A percentile compares a stretch with the other conserved stretches of the same genome.
Evolutionary conservation across 2,329 filamentous ascomycete species (phyloP).

Genomic region (Diaporthe velutina): DNA sequence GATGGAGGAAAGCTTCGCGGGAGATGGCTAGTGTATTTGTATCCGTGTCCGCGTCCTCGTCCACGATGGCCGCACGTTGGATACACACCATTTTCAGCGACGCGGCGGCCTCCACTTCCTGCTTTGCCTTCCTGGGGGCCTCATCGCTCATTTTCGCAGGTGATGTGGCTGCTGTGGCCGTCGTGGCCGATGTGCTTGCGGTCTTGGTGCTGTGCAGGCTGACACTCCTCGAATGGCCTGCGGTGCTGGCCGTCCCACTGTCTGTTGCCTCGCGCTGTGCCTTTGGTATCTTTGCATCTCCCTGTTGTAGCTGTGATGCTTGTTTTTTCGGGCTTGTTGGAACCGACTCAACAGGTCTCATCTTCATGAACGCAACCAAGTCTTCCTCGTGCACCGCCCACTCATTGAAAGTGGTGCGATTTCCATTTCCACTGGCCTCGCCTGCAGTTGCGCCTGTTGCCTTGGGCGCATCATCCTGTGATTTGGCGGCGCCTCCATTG

Average conservation of each 20-base stretch:
- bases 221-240: conserved; percentile 29
- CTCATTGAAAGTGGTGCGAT: conserved; percentile 35
- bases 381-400: conserved; percentile 41
- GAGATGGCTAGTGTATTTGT: conserved; percentile 41
- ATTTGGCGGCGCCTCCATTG: background rate
- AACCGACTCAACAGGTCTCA: conserved; percentile 30
- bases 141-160: background rate
- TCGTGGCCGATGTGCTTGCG: background rate
- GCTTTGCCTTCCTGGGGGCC: background rate
- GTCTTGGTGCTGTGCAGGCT: conserved; percentile 35
- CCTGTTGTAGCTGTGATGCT: background rate
- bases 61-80: conserved; percentile 16
- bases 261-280: background rate
- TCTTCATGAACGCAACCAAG: conserved; percentile 38
- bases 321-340: background rate
- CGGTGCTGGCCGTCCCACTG: conserved; percentile 10
- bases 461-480: conserved; percentile 3
- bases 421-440: conserved; percentile 9
- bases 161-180: conserved; percentile 22
- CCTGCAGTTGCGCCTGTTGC: background rate
- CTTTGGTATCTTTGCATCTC: conserved; percentile 19
- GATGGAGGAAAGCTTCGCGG: conserved; percentile 42
- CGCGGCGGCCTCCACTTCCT: conserved; percentile 37
- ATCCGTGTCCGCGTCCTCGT: background rate
- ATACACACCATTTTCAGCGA: conserved; percentile 40